A percentile compares a stretch with the other conserved stretches of the same genome.
Conservation (phyloP, 805 yeast species). For the Kluyveromyces nonfermentans region DNA sequence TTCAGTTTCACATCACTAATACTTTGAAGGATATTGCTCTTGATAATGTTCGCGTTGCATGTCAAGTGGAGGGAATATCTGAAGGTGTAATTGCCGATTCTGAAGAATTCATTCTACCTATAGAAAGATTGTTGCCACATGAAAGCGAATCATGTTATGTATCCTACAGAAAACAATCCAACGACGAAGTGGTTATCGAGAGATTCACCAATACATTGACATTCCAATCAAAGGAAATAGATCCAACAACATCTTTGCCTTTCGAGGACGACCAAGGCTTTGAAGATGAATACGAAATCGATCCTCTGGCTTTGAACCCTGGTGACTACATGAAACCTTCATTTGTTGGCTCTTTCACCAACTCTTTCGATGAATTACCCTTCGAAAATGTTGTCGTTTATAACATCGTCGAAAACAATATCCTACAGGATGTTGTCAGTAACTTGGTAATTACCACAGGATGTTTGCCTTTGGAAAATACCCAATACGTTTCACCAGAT, state of each 20-base stretch:
- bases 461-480: slow-evolving; percentile 65
- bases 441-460: slow-evolving; percentile 45
- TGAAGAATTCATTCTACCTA: slow-evolving; percentile 71
- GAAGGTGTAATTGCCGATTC: slow-evolving; percentile 29
- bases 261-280: slow-evolving; percentile 71
- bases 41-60: slow-evolving; percentile 64
- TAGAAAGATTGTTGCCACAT: slow-evolving; percentile 63
- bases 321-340: slow-evolving; percentile 80
- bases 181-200: slow-evolving; percentile 36
- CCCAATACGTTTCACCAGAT: slow-evolving; percentile 52
- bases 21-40: slow-evolving; percentile 72
- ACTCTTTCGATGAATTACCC: slow-evolving; percentile 63
- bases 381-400: slow-evolving; percentile 56
- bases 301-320: slow-evolving; percentile 55
- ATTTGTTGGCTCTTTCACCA: slow-evolving; percentile 66
- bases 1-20: slow-evolving; percentile 78
- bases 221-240: slow-evolving; percentile 71
- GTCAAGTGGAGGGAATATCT: slow-evolving; percentile 50
- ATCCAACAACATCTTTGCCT: slow-evolving; percentile 58
- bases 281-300: slow-evolving; percentile 89
- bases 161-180: slow-evolving; percentile 50
- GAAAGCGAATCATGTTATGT: slow-evolving; percentile 69
- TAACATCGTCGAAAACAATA: slow-evolving; percentile 42
- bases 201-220: slow-evolving; percentile 58
- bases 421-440: slow-evolving; percentile 47